A percentile compares a stretch with the other conserved stretches of the same genome.
These are phyloP conservation scores for Secale cereale DNA, from an alignment of 176 grass and related monocot genomes.

Conservation along the genomic window DNA sequence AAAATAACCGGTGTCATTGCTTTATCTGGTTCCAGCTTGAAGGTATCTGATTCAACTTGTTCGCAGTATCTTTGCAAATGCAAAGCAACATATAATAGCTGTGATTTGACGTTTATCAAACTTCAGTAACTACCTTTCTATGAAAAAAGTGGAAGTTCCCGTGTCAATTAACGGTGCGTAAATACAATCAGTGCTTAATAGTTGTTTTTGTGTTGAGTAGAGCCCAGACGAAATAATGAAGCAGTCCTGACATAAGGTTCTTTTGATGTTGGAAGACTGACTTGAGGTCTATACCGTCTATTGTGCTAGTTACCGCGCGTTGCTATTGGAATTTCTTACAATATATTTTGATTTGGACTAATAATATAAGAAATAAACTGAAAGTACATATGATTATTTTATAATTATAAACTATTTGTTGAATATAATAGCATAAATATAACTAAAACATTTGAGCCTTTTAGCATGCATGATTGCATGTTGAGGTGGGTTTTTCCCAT, in stretches of 20 bases:
- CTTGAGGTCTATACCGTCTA: not conserved
- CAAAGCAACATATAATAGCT: not conserved
- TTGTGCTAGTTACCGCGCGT: not conserved
- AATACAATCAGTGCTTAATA: not conserved
- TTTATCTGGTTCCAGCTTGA: constrained; percentile 56
- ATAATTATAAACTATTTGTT: too few species aligned
- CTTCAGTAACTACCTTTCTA: not conserved
- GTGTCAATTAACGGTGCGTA: not conserved
- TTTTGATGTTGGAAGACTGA: not conserved
- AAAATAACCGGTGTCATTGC: constrained; percentile 78
- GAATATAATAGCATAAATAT: too few species aligned
- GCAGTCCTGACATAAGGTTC: not conserved
- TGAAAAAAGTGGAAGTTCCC: not conserved
- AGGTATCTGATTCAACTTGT: constrained; percentile 50
- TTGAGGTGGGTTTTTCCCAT: too few species aligned
- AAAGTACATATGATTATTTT: too few species aligned
- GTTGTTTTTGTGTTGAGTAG: not conserved
- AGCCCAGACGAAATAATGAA: not conserved
- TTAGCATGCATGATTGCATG: too few species aligned
- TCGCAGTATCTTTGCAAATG: not conserved
- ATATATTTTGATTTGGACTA: too few species aligned
- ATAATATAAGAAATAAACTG: too few species aligned
- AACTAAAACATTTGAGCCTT: too few species aligned
- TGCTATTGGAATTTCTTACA: too few species aligned
- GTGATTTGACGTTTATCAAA: not conserved